Evolutionary conservation across 192 early-diverging fungal species (phyloP).

Genomic region (Hyaloraphidium curvatum): DNA sequence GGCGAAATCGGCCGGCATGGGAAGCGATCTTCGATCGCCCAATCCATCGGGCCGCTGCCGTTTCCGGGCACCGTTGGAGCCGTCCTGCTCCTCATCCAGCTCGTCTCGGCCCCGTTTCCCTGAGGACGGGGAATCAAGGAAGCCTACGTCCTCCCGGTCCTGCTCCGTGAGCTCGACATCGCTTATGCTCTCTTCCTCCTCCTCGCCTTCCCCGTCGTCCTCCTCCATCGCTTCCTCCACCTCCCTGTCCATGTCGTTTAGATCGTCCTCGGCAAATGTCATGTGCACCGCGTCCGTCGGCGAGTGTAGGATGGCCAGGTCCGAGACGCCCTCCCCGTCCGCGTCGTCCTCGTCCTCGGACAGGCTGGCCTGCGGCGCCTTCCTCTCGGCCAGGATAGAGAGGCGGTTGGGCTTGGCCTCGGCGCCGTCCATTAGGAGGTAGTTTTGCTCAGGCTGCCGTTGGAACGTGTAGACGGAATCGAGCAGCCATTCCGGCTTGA

Average conservation of each 20-base stretch:
- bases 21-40: too few species aligned
- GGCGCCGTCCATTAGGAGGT: constrained; percentile 1
- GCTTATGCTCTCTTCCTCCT: constrained; percentile 11
- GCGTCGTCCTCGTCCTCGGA: constrained; percentile 16
- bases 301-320: background rate
- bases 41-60: too few species aligned
- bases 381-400: background rate
- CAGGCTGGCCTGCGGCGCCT: constrained; percentile 7
- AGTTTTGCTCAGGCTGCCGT: constrained; percentile 8
- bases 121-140: too few species aligned
- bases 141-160: too few species aligned
- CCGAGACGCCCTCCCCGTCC: background rate
- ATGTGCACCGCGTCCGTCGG: background rate
- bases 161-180: too few species aligned
- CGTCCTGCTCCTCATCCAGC: too few species aligned
- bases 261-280: constrained; percentile 15
- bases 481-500: background rate
- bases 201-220: constrained; percentile 5
- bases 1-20: too few species aligned
- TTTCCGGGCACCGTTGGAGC: too few species aligned
- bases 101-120: too few species aligned
- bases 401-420: background rate
- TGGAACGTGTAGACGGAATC: constrained; percentile 10
- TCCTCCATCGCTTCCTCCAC: constrained; percentile 29
- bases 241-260: constrained; percentile 26